Evolutionary conservation across 306 rosid species (phyloP), one percentile per base, ranked within the genome.

Genomic region (Trifolium pratense): DNA sequence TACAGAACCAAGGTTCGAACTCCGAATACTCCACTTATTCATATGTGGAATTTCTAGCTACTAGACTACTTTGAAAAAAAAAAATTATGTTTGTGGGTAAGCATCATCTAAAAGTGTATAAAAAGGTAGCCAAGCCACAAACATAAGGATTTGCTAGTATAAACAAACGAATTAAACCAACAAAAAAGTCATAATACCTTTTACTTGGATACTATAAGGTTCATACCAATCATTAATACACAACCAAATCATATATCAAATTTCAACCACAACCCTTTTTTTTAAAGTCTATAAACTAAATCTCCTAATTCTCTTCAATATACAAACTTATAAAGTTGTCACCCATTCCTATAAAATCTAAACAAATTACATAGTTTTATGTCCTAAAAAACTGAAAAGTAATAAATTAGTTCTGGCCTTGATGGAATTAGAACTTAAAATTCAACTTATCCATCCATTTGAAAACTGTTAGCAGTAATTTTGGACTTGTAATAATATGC

Each of bases 401-500:
- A 80, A 76, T 76, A 74, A 86, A 88, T 88, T 87, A 90, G 86
- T 80, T 75, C 81, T 42, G 80, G 51, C 74, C 64, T 82, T 75
- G 71, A 79, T 65, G 66, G 78, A 79, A 73, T 63, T 69, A 80
- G 82, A 80, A 75, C 75, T 83, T 70, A 84, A 78, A 78, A 84
- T 76, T 85, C 77, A 76, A 57, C 71, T 66, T 78, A 60, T 74
- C 80, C 84, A 68, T 73, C 80, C 77, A 42, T 73, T 81, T 70
- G 83, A 74, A 87, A 75, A 79, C 83, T 71, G 95, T 88, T 83
- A 91, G 96, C 84, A 77, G 91, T 83, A 90, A 81, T 90, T 90
- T 87, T 90, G 99, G 93, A 76, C 96, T 86, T 76, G 60, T 53
- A 5, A 78, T 83, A 90, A 94, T 90, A 90, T 87, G 96, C 97